Evolutionary conservation across 768 basidiomycete genomes (phyloP).

Genomic region (Suillus subaureus): DNA sequence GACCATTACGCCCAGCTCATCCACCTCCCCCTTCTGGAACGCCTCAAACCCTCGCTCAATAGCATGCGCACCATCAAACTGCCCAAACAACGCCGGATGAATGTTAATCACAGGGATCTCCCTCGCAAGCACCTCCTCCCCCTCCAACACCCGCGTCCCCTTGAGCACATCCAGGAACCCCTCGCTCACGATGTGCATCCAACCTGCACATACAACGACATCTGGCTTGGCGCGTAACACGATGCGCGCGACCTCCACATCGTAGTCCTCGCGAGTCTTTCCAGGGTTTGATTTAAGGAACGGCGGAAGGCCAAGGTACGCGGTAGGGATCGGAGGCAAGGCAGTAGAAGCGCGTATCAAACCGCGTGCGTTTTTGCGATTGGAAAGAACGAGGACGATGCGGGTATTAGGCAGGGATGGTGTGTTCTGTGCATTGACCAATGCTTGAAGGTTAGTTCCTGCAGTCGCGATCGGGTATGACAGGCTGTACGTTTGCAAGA

Average conservation of each 20-base stretch:
- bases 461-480: slow-evolving; percentile 1
- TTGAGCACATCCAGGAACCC: slow-evolving; percentile 72
- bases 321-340: slow-evolving; percentile 77
- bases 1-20: slow-evolving; percentile 85
- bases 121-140: slow-evolving; percentile 29
- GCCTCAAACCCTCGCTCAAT: slow-evolving; percentile 89
- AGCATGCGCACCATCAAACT: slow-evolving; percentile 95
- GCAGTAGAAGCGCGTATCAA: slow-evolving; percentile 76
- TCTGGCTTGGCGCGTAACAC: slow-evolving; percentile 71
- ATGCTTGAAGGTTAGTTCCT: slow-evolving; percentile 97
- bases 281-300: slow-evolving; percentile 75
- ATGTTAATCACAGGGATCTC: slow-evolving; percentile 90
- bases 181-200: slow-evolving; percentile 96
- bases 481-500: slow-evolving; percentile 1
- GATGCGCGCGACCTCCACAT: slow-evolving; percentile 72
- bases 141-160: slow-evolving; percentile 39
- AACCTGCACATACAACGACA: slow-evolving; percentile 92
- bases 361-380: slow-evolving; percentile 89
- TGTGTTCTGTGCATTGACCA: slow-evolving; percentile 85
- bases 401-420: slow-evolving; percentile 67
- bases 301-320: slow-evolving; percentile 81
- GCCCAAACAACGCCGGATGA: slow-evolving; percentile 93
- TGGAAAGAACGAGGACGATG: slow-evolving; percentile 87
- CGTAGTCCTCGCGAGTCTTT: slow-evolving; percentile 83
- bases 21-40: slow-evolving; percentile 80